Conservation (phyloP, 2,329 filamentous ascomycete genomes). For the Pyrenophora graminea region DNA sequence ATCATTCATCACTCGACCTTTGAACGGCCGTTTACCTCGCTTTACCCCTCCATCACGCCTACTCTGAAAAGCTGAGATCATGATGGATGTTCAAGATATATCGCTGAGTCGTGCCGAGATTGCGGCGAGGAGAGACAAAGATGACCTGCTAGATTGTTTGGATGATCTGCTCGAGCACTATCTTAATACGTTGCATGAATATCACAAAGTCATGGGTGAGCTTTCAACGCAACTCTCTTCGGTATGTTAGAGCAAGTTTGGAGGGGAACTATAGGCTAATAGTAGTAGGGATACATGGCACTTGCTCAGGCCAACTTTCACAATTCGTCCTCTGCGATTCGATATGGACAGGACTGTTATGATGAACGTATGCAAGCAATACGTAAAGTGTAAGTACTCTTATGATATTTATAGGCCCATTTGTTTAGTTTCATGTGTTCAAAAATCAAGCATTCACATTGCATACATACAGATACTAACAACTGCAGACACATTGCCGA, state of each 20-base stretch:
- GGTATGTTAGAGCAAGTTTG: slow-evolving; percentile 47
- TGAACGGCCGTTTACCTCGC: too few relatives aligned
- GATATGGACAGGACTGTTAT: slow-evolving; percentile 72
- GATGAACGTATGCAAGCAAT: slow-evolving; percentile 73
- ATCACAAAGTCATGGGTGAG: slow-evolving; percentile 62
- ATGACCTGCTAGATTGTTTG: slow-evolving; percentile 52
- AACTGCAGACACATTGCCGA: slow-evolving; percentile 2
- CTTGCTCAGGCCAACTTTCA: slow-evolving; percentile 78
- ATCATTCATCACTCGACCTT: slow-evolving; percentile 1
- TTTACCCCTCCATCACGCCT: neutral
- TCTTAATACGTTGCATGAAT: slow-evolving; percentile 68
- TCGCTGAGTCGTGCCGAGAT: neutral
- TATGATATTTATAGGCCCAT: neutral
- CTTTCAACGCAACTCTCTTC: slow-evolving; percentile 60
- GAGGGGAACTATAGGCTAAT: neutral
- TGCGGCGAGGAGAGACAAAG: slow-evolving; percentile 18
- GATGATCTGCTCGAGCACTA: slow-evolving; percentile 69
- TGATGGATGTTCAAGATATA: slow-evolving; percentile 15
- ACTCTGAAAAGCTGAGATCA: slow-evolving; percentile 1
- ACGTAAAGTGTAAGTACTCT: slow-evolving; percentile 50
- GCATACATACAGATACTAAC: neutral
- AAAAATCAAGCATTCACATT: neutral
- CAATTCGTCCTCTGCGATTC: slow-evolving; percentile 63
- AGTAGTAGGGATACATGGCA: slow-evolving; percentile 50
- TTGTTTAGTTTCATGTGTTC: too few relatives aligned